Evolutionary conservation across 1,284 basidiomycete genomes (phyloP).

Genomic region (Sporisorium iseilematis-ciliati): DNA sequence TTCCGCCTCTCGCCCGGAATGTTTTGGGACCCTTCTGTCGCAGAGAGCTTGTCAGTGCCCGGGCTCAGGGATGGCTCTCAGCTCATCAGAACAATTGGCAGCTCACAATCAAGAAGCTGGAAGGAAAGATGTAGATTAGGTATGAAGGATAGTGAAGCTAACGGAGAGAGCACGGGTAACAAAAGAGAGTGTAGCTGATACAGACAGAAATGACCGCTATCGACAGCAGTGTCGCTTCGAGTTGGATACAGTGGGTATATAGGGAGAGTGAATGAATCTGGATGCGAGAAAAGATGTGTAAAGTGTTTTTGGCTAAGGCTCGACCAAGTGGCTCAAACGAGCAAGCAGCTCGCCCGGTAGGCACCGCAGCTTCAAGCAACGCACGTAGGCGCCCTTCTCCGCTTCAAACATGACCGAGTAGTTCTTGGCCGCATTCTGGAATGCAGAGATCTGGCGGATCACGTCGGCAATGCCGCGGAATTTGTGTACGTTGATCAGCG

Average conservation of each 20-base stretch:
- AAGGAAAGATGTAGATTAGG: neutral
- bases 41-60: too few relatives aligned
- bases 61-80: too few relatives aligned
- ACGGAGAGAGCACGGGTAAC: neutral
- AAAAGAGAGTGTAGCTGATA: constrained; percentile 1
- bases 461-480: constrained; percentile 52
- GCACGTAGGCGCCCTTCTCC: constrained; percentile 59
- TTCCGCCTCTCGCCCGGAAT: constrained; percentile 5
- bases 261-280: neutral
- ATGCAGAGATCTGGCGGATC: constrained; percentile 59
- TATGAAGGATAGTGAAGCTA: constrained; percentile 7
- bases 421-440: constrained; percentile 53
- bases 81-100: too few relatives aligned
- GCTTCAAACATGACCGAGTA: constrained; percentile 57
- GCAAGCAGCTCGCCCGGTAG: constrained; percentile 58
- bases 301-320: constrained; percentile 7
- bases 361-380: constrained; percentile 62
- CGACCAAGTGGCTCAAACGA: constrained; percentile 36
- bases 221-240: neutral
- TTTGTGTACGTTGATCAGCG: constrained; percentile 65
- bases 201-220: neutral
- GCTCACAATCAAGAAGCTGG: neutral
- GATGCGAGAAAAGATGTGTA: too few relatives aligned
- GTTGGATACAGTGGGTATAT: constrained; percentile 9
- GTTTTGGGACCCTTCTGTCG: too few relatives aligned